Conservation (phyloP, 192 early-diverging fungal genomes). For the Coemansia sp. region DNA sequence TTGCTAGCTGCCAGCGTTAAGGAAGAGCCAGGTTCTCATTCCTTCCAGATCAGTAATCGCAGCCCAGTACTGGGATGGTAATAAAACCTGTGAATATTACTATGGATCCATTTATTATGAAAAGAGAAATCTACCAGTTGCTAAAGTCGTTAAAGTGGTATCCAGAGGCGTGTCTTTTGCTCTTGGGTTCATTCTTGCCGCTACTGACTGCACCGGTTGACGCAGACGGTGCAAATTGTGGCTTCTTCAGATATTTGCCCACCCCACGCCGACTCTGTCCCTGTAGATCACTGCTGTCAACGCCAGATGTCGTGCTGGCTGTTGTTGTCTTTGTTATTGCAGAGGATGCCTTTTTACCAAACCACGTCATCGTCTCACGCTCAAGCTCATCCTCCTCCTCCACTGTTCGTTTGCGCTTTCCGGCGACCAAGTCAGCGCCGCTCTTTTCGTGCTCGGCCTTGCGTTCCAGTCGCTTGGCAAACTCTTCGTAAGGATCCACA, state of each 20-base stretch:
- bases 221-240: constrained; percentile 8
- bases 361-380: constrained; percentile 71
- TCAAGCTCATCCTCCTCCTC: constrained; percentile 58
- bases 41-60: no score
- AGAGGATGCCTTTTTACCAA: constrained; percentile 59
- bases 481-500: constrained; percentile 85
- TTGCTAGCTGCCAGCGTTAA: neutral
- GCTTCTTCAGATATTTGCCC: constrained; percentile 39
- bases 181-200: neutral
- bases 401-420: constrained; percentile 41
- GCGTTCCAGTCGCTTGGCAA: constrained; percentile 64
- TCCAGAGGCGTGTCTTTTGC: constrained; percentile 12
- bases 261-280: constrained; percentile 4
- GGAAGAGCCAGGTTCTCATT: no score
- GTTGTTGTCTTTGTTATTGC: constrained; percentile 13
- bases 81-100: no score
- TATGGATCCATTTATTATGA: no score
- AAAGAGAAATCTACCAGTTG: constrained; percentile 47
- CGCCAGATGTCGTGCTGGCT: neutral
- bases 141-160: constrained; percentile 49
- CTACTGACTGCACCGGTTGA: no score
- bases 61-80: no score
- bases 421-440: constrained; percentile 38
- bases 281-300: neutral
- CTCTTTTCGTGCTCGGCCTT: constrained; percentile 60